Base-by-base conservation (phyloP, 2,329 filamentous ascomycete genomes). In the Ambrosiella cleistominuta region DNA sequence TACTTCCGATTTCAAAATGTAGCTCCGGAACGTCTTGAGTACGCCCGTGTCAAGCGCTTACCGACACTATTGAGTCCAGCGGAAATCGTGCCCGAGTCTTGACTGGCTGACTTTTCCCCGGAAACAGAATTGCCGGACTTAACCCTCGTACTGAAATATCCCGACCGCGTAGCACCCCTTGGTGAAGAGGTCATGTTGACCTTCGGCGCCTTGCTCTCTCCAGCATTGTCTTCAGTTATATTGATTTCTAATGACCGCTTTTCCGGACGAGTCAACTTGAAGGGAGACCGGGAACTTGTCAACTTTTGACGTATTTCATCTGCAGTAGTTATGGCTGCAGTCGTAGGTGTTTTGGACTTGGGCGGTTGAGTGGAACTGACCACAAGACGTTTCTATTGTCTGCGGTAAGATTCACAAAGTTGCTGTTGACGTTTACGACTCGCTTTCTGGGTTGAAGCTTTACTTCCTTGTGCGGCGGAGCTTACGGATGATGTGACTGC, bases 391-490 rank as follows among this genome's bases (percentile, higher is more conserved):
- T 27, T 56, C 36, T 27, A 47, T 38, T 56, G 47, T 12, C 42
- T 42, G 6, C 56, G 36, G 13, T 39, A 39, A 19, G 55, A 50
- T 27, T 57, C 49, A 36, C 55, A 45, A 51, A 57, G 49, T 5
- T 57, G 56, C 11, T 47, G 37, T 42, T 57, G 47, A n/a, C 56
- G 56, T 35, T 37, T 27, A n/a, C 11, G n/a, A 54, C 52, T 54
- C 9, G 52, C 38, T 54, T 37, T 15, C 17, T 35, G 35, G 62
- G 45, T 68, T 65, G n/a, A 62, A 63, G 5, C 59, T 57, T 36
- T 58, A 60, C 5, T 64, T 17, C 19, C 15, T 47, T n/a, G 44
- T 8, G n/a, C 61, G 13, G 51, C 8, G 13, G 13, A n/a, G 7
- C 15, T n/a, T 37, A 36, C 27, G 13, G 27, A 11, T n/a, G 13